phyloP scores from a whole-genome alignment of 176 grass and related monocot species.

The Ananas comosus region DNA sequence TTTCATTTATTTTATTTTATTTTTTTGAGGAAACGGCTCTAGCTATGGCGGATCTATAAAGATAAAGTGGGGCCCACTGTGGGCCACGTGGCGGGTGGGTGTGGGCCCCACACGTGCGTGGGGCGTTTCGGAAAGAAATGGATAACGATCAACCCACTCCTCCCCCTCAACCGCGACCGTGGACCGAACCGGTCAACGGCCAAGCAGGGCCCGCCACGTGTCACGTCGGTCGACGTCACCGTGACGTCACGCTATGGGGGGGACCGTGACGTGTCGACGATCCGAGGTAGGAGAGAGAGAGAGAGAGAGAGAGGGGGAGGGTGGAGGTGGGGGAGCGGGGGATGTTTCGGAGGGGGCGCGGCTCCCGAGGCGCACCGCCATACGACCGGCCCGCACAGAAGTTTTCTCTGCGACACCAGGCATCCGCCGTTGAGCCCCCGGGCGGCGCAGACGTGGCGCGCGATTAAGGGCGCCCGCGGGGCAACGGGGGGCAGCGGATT shows the following conservation, averaged over 20 bases:
- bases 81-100: neutral
- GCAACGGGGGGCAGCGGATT: too few species aligned
- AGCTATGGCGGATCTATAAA: too few species aligned
- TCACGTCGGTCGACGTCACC: neutral
- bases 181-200: neutral
- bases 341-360: too few species aligned
- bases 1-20: too few species aligned
- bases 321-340: too few species aligned
- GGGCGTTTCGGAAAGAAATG: neutral
- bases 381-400: too few species aligned
- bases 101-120: neutral
- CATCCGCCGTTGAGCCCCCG: too few species aligned
- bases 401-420: too few species aligned
- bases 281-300: conserved; percentile 12
- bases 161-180: neutral
- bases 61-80: too few species aligned
- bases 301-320: neutral
- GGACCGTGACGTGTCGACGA: conserved; percentile 29
- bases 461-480: too few species aligned
- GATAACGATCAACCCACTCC: neutral
- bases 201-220: neutral
- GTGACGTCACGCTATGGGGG: neutral
- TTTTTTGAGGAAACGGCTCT: too few species aligned
- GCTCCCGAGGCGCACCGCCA: too few species aligned
- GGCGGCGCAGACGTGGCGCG: neutral